These are phyloP conservation scores for Exophiala spinifera DNA, from an alignment of 2,329 filamentous ascomycete genomes.

Conservation along the genomic window DNA sequence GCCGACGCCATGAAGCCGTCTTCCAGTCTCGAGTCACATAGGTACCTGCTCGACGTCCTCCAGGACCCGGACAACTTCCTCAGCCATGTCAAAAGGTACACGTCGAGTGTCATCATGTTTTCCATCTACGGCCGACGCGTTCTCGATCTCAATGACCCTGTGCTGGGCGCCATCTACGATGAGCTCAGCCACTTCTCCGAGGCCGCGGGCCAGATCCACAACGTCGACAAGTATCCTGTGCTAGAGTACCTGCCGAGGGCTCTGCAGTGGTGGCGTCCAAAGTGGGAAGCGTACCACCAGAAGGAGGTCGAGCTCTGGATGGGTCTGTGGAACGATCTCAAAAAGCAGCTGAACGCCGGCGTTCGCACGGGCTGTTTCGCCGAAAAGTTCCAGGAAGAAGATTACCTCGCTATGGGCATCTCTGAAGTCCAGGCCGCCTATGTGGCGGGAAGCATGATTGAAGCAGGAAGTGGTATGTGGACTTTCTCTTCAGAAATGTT, in stretches of 20 bases:
- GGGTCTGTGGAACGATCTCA: neutral
- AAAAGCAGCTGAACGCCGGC: neutral
- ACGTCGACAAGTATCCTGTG: constrained; percentile 19
- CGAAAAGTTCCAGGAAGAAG: constrained; percentile 9
- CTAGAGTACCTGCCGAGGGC: constrained; percentile 15
- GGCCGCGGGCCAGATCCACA: constrained; percentile 5
- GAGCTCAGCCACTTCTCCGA: constrained; percentile 6
- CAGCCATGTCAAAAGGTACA: constrained; percentile 7
- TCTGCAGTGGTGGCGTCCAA: constrained; percentile 12
- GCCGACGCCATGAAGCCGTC: constrained; percentile 13
- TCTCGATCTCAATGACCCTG: constrained; percentile 2
- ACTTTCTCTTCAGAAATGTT: neutral
- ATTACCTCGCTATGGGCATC: constrained; percentile 32
- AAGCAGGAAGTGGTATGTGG: constrained; percentile 8
- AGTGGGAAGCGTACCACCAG: constrained; percentile 10
- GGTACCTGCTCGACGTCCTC: constrained; percentile 8
- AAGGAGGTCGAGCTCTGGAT: constrained; percentile 1
- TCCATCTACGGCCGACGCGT: neutral
- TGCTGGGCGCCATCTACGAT: constrained; percentile 5
- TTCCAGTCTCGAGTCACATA: constrained; percentile 3
- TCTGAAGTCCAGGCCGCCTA: constrained; percentile 37
- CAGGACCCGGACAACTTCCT: constrained; percentile 4
- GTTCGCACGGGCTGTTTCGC: constrained; percentile 9
- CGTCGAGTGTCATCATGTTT: constrained; percentile 10
- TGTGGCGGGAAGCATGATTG: constrained; percentile 31